These are phyloP conservation scores for Ceraceosorus guamensis DNA, from an alignment of 1,284 basidiomycete genomes.

Conservation along the genomic window DNA sequence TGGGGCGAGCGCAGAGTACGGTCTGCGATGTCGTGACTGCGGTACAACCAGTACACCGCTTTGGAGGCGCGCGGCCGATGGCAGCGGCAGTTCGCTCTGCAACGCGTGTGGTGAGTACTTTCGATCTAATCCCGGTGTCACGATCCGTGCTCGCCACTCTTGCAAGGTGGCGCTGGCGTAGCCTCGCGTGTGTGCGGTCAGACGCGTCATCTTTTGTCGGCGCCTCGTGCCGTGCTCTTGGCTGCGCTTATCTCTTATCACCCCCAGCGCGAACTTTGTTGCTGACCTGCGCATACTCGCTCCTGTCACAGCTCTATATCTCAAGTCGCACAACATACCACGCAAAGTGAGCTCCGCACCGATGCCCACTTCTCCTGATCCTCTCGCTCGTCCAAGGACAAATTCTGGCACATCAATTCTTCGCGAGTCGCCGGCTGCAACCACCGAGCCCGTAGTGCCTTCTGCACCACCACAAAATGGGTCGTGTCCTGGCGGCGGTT, in stretches of 20 bases:
- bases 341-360: constrained; percentile 6
- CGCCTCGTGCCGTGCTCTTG: too few relatives aligned
- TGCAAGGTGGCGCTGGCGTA: too few relatives aligned
- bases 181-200: too few relatives aligned
- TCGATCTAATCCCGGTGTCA: not conserved
- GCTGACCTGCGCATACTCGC: too few relatives aligned
- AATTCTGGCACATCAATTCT: constrained; percentile 8
- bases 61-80: constrained; percentile 80
- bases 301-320: constrained; percentile 17
- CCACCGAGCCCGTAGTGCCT: not conserved
- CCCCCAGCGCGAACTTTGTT: not conserved
- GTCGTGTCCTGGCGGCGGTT: constrained; percentile 40
- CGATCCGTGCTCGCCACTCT: too few relatives aligned
- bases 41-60: constrained; percentile 79
- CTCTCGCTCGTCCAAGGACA: constrained; percentile 5
- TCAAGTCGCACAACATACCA: constrained; percentile 27
- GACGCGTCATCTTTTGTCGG: too few relatives aligned
- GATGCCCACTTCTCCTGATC: not conserved
- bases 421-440: constrained; percentile 15
- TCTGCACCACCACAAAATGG: constrained; percentile 7
- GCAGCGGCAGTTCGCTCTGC: constrained; percentile 69
- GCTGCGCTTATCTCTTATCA: not conserved
- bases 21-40: constrained; percentile 65
- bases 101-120: constrained; percentile 58
- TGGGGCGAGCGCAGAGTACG: too few relatives aligned